Base-by-base conservation (phyloP, 176 grass and related monocot species). In the Secale cereale region DNA sequence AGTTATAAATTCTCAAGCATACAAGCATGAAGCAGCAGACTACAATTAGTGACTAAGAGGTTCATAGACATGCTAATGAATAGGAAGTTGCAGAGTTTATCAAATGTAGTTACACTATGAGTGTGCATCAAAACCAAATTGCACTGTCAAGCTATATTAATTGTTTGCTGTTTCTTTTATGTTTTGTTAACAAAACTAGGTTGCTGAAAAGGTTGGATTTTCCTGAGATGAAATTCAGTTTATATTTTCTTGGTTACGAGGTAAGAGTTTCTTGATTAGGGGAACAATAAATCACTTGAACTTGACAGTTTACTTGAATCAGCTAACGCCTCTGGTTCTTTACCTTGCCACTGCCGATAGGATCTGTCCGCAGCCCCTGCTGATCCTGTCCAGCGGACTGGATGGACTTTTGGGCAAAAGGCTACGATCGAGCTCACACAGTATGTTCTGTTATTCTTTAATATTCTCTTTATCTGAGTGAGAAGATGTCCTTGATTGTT, bases 181-280 rank as follows among this genome's bases (percentile, higher is more conserved):
- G 76, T 69, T 13, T 36, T 79, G 29, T 52, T 25, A 64, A 65
- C 22, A 83, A 77, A 56, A 19, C 70, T 66, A 98, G 97, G 86
- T 92, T 98, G 77, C 70, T 98, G 79, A 98, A 98, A 89, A 94
- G 93, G 45, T 87, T 98, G 84, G 97, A 98, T 89, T 95, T 98
- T 86, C 88, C 94, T 39, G 93, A 98, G 74, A 88, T 94, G 90
- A 95, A 98, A 76, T 98, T 98, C 76, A 98, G 97, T 65, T 90
- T 98, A 32, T 98, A 98, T 69, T 98, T 98, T 83, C 88, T 98
- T 45, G 96, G 97, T 39, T 98, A 98, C 13, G 93, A 98, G 92
- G 95, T 93, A 86, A 54, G 74, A 48, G 8, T 71, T 89, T 69
- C 54, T 86, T 30, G n/a, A 79, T 43, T 59, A 5, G 32, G n/a